These are phyloP conservation scores for Neofusicoccum kwambonambiense DNA, from an alignment of 2,329 filamentous ascomycete genomes.

Conservation along the genomic window DNA sequence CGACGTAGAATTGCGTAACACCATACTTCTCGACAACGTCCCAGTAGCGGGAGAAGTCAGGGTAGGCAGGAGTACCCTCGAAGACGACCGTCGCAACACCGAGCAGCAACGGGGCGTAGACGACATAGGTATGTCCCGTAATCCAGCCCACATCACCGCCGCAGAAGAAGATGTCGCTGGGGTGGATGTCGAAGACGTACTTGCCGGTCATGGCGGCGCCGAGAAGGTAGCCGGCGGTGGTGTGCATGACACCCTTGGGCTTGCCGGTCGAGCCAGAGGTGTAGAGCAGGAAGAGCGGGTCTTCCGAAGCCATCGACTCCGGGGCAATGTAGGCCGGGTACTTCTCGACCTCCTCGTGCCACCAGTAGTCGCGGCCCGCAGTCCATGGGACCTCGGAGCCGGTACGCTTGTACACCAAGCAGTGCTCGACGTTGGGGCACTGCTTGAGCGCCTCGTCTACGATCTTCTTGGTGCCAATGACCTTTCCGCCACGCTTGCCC, in stretches of 20 bases:
- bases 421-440: slow-evolving; percentile 82
- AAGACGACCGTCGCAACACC: slow-evolving; percentile 96
- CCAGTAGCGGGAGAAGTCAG: slow-evolving; percentile 98
- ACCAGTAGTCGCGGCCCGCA: slow-evolving; percentile 86
- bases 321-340: slow-evolving; percentile 91
- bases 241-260: slow-evolving; percentile 99
- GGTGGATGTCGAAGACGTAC: slow-evolving; percentile 98
- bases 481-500: slow-evolving; percentile 94
- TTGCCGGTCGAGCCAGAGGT: slow-evolving; percentile 97
- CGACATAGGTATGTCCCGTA: slow-evolving; percentile 96
- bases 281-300: slow-evolving; percentile 95
- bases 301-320: slow-evolving; percentile 86
- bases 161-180: slow-evolving; percentile 92
- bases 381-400: slow-evolving; percentile 92
- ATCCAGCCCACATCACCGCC: slow-evolving; percentile 99
- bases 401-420: slow-evolving; percentile 92
- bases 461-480: slow-evolving; percentile 98
- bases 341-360: slow-evolving; percentile 98
- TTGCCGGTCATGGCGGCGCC: slow-evolving; percentile 92
- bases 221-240: slow-evolving; percentile 90
- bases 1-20: slow-evolving; percentile 97
- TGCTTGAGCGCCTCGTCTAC: slow-evolving; percentile 97
- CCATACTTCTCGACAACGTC: slow-evolving; percentile 94
- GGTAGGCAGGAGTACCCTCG: slow-evolving; percentile 95
- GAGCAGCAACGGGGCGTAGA: slow-evolving; percentile 90